These are phyloP conservation scores for Monosporascus sp. DNA, from an alignment of 2,329 filamentous ascomycete genomes.

Conservation along the genomic window DNA sequence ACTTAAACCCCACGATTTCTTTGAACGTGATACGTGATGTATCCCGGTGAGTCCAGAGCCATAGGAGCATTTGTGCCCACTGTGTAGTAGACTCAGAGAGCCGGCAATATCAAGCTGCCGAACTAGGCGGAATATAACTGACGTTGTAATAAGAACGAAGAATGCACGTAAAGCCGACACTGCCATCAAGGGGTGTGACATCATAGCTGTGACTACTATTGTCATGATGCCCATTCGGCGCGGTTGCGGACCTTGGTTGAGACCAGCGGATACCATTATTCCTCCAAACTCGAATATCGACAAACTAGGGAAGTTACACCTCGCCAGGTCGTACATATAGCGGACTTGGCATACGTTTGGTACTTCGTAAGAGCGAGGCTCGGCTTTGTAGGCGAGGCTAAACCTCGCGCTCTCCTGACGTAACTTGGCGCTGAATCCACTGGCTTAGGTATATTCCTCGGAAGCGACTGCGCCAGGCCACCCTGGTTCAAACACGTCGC, in stretches of 20 bases:
- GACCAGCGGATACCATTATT: background rate
- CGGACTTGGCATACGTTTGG: background rate
- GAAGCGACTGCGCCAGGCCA: background rate
- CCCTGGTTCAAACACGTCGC: background rate
- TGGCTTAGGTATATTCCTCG: background rate
- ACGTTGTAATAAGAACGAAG: too few relatives aligned
- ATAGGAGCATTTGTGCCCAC: too few relatives aligned
- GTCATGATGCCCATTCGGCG: too few relatives aligned
- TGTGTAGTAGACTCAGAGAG: too few relatives aligned
- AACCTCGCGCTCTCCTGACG: background rate
- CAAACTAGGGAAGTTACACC: background rate
- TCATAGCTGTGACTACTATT: too few relatives aligned
- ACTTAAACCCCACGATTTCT: too few relatives aligned
- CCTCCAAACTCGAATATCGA: background rate
- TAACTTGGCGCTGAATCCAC: background rate
- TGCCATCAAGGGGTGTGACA: too few relatives aligned
- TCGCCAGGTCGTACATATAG: background rate
- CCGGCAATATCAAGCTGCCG: too few relatives aligned
- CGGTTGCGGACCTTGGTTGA: background rate
- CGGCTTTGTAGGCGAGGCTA: background rate
- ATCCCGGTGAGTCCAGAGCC: too few relatives aligned
- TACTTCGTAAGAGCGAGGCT: background rate
- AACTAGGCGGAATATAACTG: too few relatives aligned
- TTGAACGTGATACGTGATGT: too few relatives aligned
- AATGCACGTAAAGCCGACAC: too few relatives aligned